Evolutionary conservation across 768 basidiomycete species (phyloP).

Genomic region (Lentinula sp.): DNA sequence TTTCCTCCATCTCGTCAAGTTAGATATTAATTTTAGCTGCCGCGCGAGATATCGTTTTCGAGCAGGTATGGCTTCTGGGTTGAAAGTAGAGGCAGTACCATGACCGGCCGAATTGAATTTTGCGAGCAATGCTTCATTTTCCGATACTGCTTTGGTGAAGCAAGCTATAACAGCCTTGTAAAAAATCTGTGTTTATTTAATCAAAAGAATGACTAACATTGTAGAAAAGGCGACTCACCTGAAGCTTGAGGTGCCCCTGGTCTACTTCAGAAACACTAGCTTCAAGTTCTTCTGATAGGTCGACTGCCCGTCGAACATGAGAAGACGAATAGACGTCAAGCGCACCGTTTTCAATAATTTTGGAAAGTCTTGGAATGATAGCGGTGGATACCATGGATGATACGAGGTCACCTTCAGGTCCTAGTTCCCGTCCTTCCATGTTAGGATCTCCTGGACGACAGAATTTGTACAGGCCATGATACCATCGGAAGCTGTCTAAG

Average conservation of each 20-base stretch:
- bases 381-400: conserved; percentile 84
- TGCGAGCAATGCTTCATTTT: conserved; percentile 41
- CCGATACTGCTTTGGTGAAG: conserved; percentile 53
- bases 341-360: conserved; percentile 71
- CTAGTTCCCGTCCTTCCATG: conserved; percentile 53
- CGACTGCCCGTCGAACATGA: conserved; percentile 56
- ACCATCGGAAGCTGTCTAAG: conserved; percentile 84
- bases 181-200: conserved; percentile 37
- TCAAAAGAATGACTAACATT: not conserved
- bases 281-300: conserved; percentile 78
- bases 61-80: conserved; percentile 71
- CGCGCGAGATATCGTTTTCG: conserved; percentile 64
- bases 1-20: conserved; percentile 73
- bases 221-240: conserved; percentile 33
- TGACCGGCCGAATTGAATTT: conserved; percentile 37
- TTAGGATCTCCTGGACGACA: conserved; percentile 46
- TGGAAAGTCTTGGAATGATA: conserved; percentile 69
- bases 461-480: conserved; percentile 70
- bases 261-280: conserved; percentile 48
- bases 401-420: conserved; percentile 83
- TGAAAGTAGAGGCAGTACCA: conserved; percentile 42
- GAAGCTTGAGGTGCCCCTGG: conserved; percentile 52
- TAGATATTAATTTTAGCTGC: conserved; percentile 65
- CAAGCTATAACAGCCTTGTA: conserved; percentile 43
- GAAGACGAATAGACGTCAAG: conserved; percentile 74